phyloP scores from a whole-genome alignment of 2,329 filamentous ascomycete genomes.

The Xylariaceae sp. region DNA sequence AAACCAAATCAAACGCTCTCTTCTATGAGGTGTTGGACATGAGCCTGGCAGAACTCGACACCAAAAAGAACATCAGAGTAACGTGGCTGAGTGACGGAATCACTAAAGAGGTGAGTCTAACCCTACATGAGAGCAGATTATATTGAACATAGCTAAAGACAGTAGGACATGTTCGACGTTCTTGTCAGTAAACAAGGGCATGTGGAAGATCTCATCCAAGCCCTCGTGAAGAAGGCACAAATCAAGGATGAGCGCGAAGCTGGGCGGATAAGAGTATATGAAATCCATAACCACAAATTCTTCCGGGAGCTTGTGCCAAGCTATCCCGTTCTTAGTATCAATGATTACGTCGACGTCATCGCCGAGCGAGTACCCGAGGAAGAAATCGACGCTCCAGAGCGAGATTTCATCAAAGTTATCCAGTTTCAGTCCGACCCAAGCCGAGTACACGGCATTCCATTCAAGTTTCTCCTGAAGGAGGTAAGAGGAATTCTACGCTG shows the following conservation, averaged over 20 bases:
- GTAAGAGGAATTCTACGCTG: constrained; percentile 38
- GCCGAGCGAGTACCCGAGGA: constrained; percentile 77
- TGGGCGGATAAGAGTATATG: constrained; percentile 71
- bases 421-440: constrained; percentile 89
- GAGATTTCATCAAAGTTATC: constrained; percentile 68
- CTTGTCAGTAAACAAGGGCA: constrained; percentile 83
- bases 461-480: constrained; percentile 80
- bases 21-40: constrained; percentile 95
- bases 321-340: constrained; percentile 71
- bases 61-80: constrained; percentile 80
- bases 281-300: constrained; percentile 76
- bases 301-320: constrained; percentile 69
- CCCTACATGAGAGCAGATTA: neutral
- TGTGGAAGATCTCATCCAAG: constrained; percentile 70
- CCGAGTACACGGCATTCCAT: constrained; percentile 82
- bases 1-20: constrained; percentile 68
- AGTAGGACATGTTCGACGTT: constrained; percentile 69
- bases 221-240: constrained; percentile 73
- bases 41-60: constrained; percentile 86
- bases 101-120: constrained; percentile 69
- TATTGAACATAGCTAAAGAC: constrained; percentile 19
- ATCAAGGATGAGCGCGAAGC: constrained; percentile 67
- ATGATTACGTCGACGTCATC: constrained; percentile 77
- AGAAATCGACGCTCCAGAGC: constrained; percentile 52
- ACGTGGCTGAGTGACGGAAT: constrained; percentile 85